These are phyloP conservation scores for Candida sphagnicola DNA, from an alignment of 805 yeast species.

Conservation along the genomic window DNA sequence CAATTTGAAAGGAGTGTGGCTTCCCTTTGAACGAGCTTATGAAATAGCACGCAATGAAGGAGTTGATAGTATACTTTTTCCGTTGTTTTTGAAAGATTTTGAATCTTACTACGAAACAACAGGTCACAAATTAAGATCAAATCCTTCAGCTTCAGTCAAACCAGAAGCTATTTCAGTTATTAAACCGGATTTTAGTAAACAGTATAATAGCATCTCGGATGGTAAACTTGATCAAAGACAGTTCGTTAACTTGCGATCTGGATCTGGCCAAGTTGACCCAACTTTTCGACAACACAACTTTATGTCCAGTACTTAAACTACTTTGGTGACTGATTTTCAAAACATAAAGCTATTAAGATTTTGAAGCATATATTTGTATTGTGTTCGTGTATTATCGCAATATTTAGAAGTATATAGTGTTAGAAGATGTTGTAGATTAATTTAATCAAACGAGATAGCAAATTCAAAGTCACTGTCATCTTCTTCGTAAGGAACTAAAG, in stretches of 20 bases:
- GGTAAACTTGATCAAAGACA: not conserved
- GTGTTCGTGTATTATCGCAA: not conserved
- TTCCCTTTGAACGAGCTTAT: constrained; percentile 39
- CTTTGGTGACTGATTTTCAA: no score
- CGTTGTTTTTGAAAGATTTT: constrained; percentile 30
- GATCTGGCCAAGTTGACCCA: not conserved
- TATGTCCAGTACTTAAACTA: not conserved
- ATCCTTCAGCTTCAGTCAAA: constrained; percentile 1
- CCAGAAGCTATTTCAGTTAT: not conserved
- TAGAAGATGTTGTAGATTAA: no score
- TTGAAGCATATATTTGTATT: no score
- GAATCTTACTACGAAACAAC: constrained; percentile 20
- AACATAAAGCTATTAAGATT: no score
- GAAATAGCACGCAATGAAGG: constrained; percentile 41
- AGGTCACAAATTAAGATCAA: constrained; percentile 21
- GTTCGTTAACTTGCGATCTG: not conserved
- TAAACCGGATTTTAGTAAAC: not conserved
- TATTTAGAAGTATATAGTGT: not conserved
- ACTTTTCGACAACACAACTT: not conserved
- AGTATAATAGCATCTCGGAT: not conserved
- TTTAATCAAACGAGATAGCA: no score
- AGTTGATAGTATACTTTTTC: constrained; percentile 26
- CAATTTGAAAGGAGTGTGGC: constrained; percentile 90
- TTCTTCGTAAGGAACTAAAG: constrained; percentile 25
- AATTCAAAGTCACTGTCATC: not conserved